Base-by-base conservation (phyloP, 306 rosid species). In the Lotus japonicus region DNA sequence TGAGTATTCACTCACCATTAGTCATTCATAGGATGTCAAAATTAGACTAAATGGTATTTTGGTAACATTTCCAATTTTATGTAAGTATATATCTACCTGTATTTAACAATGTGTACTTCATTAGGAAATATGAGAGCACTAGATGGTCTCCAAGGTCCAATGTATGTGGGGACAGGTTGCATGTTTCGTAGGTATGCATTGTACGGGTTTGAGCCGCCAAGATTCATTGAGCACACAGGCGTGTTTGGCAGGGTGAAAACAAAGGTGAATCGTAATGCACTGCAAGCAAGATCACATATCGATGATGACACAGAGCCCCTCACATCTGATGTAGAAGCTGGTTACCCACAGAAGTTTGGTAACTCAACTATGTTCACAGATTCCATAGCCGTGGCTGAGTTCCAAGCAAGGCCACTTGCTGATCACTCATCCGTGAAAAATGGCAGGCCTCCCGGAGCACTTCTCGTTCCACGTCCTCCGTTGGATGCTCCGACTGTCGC, bases 101-200 rank as follows among this genome's bases (percentile, higher is more conserved):
- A 21, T 21, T 21, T 21, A 3, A 21, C 23, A 15, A 39, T 60
- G 33, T 17, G 2, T 19, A 39, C 12, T 26, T 28, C 14, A 35
- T 38, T 17, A 87, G 96, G 94, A 23, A 91, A 91, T 35, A 91
- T 91, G 97, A 74, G 97, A 73, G 96, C 97, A 39, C 50, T 88
- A 73, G 97, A 88, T 74, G 97, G 97, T 17, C 96, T 88, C 2
- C 96, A 91, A 78, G 97, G 97, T 4, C 97, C 97, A 2, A 83
- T 91, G 71, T 91, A 91, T 18, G 96, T 88, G 13, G 97, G 97
- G 21, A 91, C 97, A 5, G 97, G 96, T 3, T 84, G 91, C 85
- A 88, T 91, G 96, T 91, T 91, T 43, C 56, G 97, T 73, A 81
- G 92, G 43, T 85, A 86, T 54, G 97, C 97, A 18, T 81, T 88